Conservation (phyloP, 192 early-diverging fungal genomes). For the Umbelopsis sp. region DNA sequence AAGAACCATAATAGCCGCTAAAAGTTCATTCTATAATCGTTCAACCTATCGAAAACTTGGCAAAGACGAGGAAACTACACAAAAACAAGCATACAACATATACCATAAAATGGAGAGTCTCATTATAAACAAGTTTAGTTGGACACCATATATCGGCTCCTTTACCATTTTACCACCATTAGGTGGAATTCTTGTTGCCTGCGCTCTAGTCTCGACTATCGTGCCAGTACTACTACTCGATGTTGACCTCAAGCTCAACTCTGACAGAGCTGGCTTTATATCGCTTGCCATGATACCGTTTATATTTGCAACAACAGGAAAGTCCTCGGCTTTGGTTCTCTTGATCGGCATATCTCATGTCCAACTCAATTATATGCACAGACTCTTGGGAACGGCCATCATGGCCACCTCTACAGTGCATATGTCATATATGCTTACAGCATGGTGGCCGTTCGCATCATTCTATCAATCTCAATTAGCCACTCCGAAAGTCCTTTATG, state of each 20-base stretch:
- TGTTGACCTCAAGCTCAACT: slow-evolving; percentile 44
- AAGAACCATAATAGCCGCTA: not conserved
- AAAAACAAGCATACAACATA: not conserved
- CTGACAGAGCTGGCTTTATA: slow-evolving; percentile 53
- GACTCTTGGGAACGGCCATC: slow-evolving; percentile 40
- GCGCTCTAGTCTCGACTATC: slow-evolving; percentile 34
- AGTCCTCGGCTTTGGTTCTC: slow-evolving; percentile 44
- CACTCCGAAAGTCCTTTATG: slow-evolving; percentile 46
- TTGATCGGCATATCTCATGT: slow-evolving; percentile 52
- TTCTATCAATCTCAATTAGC: slow-evolving; percentile 24
- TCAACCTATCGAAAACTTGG: not conserved
- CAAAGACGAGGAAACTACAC: not conserved
- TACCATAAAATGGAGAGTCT: slow-evolving; percentile 28
- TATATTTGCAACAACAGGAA: slow-evolving; percentile 49
- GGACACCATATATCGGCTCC: slow-evolving; percentile 33
- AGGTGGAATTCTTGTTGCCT: slow-evolving; percentile 40
- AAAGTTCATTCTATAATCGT: not conserved
- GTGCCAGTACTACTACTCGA: slow-evolving; percentile 37
- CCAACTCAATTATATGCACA: slow-evolving; percentile 46
- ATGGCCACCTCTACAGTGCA: slow-evolving; percentile 46
- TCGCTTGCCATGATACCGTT: slow-evolving; percentile 49
- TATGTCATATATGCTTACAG: slow-evolving; percentile 46
- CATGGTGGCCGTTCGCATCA: slow-evolving; percentile 36
- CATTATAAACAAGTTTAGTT: slow-evolving; percentile 45
- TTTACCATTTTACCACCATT: slow-evolving; percentile 34